Percentiles rank a stretch among this genome's conserved stretches.
Evolutionary conservation across 2,329 filamentous ascomycete species (phyloP).

Genomic region (Monilinia polystroma): DNA sequence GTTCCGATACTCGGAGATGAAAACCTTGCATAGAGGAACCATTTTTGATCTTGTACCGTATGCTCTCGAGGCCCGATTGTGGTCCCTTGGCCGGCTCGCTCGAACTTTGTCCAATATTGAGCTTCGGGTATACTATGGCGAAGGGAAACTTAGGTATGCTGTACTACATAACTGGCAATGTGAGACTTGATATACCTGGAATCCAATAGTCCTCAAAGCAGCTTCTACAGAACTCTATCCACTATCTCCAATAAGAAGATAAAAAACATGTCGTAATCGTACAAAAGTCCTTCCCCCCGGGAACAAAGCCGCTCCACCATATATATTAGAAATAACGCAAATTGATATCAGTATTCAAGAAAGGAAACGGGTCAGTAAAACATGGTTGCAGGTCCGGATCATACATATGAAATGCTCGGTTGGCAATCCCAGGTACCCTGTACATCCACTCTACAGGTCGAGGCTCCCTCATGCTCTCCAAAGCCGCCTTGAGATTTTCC

Average conservation of each 20-base stretch:
- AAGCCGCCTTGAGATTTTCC: neutral
- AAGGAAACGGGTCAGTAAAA: neutral
- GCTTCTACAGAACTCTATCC: too few relatives aligned
- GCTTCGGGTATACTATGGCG: neutral
- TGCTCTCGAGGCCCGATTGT: too few relatives aligned
- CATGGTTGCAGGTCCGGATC: neutral
- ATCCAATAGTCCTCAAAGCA: too few relatives aligned
- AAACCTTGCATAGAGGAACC: neutral
- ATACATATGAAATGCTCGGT: neutral
- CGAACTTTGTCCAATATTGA: neutral
- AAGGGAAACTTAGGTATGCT: too few relatives aligned
- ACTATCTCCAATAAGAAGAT: neutral
- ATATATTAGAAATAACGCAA: neutral
- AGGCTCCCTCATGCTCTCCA: slow-evolving; percentile 7
- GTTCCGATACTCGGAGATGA: neutral
- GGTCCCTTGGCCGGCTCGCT: too few relatives aligned
- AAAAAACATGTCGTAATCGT: neutral
- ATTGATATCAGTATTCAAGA: neutral
- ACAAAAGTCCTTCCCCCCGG: neutral
- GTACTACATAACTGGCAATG: too few relatives aligned
- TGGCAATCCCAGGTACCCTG: neutral
- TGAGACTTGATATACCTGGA: too few relatives aligned
- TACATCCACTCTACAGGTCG: slow-evolving; percentile 2
- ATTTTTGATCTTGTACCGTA: too few relatives aligned
- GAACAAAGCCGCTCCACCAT: neutral